Evolutionary conservation across 352 stramenopile species (phyloP).

Genomic region (Phytophthora fragariaefolia): DNA sequence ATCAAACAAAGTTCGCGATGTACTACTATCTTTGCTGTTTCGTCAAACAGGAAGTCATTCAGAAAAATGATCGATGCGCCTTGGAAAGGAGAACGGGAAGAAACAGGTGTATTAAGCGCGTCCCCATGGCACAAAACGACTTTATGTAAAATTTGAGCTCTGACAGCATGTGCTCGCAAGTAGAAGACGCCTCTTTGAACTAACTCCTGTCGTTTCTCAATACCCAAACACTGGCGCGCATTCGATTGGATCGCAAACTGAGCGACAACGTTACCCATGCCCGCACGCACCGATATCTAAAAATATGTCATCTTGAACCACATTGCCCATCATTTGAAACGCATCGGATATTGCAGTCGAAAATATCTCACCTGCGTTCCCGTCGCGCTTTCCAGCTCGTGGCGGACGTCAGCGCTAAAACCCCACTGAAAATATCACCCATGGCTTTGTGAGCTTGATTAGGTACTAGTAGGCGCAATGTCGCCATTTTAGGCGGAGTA

Average conservation of each 20-base stretch:
- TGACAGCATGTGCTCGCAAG: not conserved
- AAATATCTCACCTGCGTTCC: conserved; percentile 7
- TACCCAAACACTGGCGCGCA: conserved; percentile 4
- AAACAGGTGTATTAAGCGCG: conserved; percentile 7
- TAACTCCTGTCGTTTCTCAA: conserved; percentile 4
- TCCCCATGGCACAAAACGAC: too few species aligned
- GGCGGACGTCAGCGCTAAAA: conserved; percentile 9
- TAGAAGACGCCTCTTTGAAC: too few species aligned
- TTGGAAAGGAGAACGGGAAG: not conserved
- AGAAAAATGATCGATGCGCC: not conserved
- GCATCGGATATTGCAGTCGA: too few species aligned
- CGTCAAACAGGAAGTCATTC: conserved; percentile 8
- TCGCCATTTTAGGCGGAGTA: not conserved
- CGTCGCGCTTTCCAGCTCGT: conserved; percentile 9
- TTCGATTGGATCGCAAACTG: conserved; percentile 8
- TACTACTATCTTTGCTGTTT: conserved; percentile 9
- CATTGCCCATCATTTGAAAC: conserved; percentile 4
- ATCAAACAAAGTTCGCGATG: conserved; percentile 4
- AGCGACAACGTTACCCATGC: conserved; percentile 6
- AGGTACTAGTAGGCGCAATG: not conserved
- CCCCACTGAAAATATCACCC: conserved; percentile 6
- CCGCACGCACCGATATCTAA: conserved; percentile 9
- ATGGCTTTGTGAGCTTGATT: not conserved
- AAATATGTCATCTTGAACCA: conserved; percentile 8
- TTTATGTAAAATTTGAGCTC: not conserved